These are phyloP conservation scores for Ceratocystis harringtonii DNA, from an alignment of 2,329 filamentous ascomycete species.

Conservation along the genomic window DNA sequence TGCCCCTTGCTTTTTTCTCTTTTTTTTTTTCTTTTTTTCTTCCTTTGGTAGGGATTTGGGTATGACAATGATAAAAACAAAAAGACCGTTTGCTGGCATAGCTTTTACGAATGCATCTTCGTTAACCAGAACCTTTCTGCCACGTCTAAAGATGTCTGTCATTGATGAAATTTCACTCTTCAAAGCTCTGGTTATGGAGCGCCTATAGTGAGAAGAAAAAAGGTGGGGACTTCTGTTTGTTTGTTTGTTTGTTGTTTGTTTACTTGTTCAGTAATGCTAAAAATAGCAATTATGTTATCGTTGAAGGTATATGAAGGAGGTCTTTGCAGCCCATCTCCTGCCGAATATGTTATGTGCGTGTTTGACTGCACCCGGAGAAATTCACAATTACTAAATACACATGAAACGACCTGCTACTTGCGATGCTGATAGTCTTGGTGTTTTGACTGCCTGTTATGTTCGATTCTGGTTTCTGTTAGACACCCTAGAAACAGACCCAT, in stretches of 20 bases:
- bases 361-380: no score
- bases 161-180: not conserved
- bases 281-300: no score
- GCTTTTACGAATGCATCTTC: not conserved
- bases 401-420: not conserved
- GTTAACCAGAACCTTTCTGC: not conserved
- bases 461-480: not conserved
- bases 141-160: not conserved
- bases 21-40: not conserved
- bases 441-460: not conserved
- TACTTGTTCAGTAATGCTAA: not conserved
- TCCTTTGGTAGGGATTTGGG: not conserved
- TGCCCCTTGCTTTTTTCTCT: not conserved
- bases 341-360: no score
- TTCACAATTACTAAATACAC: not conserved
- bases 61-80: constrained; percentile 9
- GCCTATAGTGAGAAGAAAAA: not conserved
- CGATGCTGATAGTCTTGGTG: not conserved
- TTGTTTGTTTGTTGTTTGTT: not conserved
- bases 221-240: not conserved
- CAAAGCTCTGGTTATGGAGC: no score
- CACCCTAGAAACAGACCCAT: not conserved
- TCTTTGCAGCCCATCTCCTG: no score
- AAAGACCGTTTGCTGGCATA: constrained; percentile 3
- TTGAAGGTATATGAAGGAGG: no score